Percentiles rank a stretch among this genome's conserved stretches.
Evolutionary conservation across 805 yeast species (phyloP).

Genomic region (Tetrapisispora pingtungensis): DNA sequence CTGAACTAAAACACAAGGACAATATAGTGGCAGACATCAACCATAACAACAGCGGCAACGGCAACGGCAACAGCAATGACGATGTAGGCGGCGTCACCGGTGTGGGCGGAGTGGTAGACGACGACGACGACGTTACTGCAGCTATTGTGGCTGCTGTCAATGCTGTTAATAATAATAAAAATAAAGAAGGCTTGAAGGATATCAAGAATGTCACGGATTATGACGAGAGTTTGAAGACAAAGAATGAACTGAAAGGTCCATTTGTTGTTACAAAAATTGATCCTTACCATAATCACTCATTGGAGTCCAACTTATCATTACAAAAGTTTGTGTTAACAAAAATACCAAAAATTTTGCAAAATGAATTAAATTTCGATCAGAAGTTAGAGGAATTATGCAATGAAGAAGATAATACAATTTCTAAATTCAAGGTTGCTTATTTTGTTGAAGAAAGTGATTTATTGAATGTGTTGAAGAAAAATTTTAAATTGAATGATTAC

Average conservation of each 20-base stretch:
- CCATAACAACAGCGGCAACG: too few species aligned
- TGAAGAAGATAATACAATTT: constrained; percentile 24
- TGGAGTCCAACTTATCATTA: constrained; percentile 24
- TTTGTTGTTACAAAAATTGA: constrained; percentile 29
- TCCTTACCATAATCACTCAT: constrained; percentile 29
- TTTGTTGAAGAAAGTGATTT: constrained; percentile 29
- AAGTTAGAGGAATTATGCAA: constrained; percentile 24
- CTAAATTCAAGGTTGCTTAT: constrained; percentile 26
- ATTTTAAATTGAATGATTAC: constrained; percentile 23
- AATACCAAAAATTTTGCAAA: constrained; percentile 26
- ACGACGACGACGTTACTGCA: constrained; percentile 25
- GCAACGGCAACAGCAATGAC: too few species aligned
- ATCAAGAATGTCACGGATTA: neutral
- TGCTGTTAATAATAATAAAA: constrained; percentile 13
- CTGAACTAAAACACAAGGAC: neutral
- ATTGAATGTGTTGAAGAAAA: constrained; percentile 21
- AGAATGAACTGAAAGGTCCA: constrained; percentile 15
- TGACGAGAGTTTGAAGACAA: neutral
- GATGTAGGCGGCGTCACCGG: too few species aligned
- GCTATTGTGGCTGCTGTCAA: constrained; percentile 30
- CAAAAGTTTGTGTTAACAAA: constrained; percentile 27
- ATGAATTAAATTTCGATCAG: constrained; percentile 27
- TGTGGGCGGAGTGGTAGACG: constrained; percentile 5
- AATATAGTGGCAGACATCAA: too few species aligned
- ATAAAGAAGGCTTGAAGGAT: too few species aligned